Evolutionary conservation across 2,329 filamentous ascomycete species (phyloP).

Genomic region (Ceratocystis papillata): DNA sequence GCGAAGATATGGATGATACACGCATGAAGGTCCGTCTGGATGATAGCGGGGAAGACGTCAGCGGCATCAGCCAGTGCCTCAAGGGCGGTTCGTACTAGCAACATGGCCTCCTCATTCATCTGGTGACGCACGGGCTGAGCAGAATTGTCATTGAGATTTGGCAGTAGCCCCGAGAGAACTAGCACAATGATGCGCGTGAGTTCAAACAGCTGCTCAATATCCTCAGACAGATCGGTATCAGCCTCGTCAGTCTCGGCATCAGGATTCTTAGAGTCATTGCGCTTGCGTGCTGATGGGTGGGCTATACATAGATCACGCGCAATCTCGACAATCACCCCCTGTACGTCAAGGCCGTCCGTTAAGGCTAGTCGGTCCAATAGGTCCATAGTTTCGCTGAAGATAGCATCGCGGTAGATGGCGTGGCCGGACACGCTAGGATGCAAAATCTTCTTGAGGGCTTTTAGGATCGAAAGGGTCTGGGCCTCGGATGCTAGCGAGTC

Average conservation of each 20-base stretch:
- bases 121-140: conserved; percentile 55
- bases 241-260: conserved; percentile 39
- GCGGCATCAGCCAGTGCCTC: conserved; percentile 88
- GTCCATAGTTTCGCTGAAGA: conserved; percentile 96
- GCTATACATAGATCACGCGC: conserved; percentile 79
- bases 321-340: conserved; percentile 87
- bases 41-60: conserved; percentile 90
- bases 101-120: conserved; percentile 76
- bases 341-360: conserved; percentile 79
- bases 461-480: conserved; percentile 78
- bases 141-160: conserved; percentile 61
- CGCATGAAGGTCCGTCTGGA: conserved; percentile 89
- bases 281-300: conserved; percentile 69
- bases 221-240: conserved; percentile 73
- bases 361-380: conserved; percentile 83
- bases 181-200: conserved; percentile 92
- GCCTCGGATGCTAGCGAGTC: conserved; percentile 56
- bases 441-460: conserved; percentile 86
- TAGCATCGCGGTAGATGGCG: conserved; percentile 88
- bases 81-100: conserved; percentile 67
- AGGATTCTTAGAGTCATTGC: conserved; percentile 25
- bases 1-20: conserved; percentile 96
- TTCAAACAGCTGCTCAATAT: conserved; percentile 96
- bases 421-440: conserved; percentile 90
- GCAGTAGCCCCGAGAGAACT: conserved; percentile 76